phyloP scores from a whole-genome alignment of 2,329 filamentous ascomycete genomes.

The Aspergillus pseudoglaucus region DNA sequence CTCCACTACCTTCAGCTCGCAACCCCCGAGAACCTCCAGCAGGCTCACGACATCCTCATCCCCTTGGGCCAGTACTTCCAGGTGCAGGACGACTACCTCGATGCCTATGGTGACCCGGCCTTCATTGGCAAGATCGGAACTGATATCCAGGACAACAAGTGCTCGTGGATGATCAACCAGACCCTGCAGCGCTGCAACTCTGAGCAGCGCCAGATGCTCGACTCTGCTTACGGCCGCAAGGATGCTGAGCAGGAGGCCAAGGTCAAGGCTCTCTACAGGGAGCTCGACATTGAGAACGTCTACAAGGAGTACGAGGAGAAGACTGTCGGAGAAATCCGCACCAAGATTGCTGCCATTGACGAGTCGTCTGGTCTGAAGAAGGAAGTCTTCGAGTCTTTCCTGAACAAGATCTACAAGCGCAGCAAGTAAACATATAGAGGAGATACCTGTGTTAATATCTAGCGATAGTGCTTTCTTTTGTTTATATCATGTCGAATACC shows the following conservation, averaged over 20 bases:
- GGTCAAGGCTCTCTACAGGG: conserved; percentile 83
- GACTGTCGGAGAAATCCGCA: conserved; percentile 67
- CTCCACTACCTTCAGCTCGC: conserved; percentile 80
- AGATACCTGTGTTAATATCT: neutral
- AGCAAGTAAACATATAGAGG: conserved; percentile 64
- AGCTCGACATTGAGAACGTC: conserved; percentile 73
- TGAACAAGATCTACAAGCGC: conserved; percentile 96
- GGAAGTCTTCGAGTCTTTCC: conserved; percentile 79
- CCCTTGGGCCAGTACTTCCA: conserved; percentile 99
- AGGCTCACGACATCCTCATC: conserved; percentile 85
- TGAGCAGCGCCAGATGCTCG: conserved; percentile 80
- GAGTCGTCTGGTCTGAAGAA: conserved; percentile 86
- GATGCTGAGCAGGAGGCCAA: conserved; percentile 72
- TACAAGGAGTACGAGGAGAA: conserved; percentile 90
- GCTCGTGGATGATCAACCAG: conserved; percentile 96
- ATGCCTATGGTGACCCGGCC: conserved; percentile 90
- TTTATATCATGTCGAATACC: neutral
- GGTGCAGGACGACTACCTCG: conserved; percentile 96
- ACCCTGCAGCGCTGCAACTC: conserved; percentile 72
- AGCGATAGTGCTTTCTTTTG: neutral
- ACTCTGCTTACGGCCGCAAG: conserved; percentile 92
- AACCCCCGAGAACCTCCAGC: conserved; percentile 80
- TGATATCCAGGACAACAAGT: conserved; percentile 99
- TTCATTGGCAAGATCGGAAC: conserved; percentile 98
- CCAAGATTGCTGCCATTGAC: conserved; percentile 71